phyloP scores from a whole-genome alignment of 2,329 filamentous ascomycete species.

The Penicillium vulpinum region DNA sequence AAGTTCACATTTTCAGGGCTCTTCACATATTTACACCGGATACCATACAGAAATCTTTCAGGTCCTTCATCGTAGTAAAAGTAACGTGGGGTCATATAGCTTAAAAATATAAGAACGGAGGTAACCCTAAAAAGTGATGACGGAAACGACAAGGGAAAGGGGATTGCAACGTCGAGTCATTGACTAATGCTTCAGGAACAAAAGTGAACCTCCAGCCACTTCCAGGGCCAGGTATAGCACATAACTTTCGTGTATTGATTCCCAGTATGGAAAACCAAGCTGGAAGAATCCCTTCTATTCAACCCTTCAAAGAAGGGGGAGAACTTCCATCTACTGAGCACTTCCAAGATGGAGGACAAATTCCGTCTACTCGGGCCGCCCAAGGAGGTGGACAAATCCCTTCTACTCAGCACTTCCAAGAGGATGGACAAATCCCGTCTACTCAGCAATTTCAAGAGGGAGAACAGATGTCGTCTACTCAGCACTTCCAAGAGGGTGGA shows the following conservation, averaged over 20 bases:
- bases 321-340: background rate
- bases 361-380: too few species aligned
- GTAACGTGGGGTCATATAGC: background rate
- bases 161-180: conserved; percentile 3
- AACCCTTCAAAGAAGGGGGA: too few species aligned
- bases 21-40: too few species aligned
- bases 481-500: too few species aligned
- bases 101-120: background rate
- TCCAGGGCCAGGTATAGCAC: rapidly evolving
- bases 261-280: background rate
- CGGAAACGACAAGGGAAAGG: background rate
- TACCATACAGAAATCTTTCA: too few species aligned
- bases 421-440: too few species aligned
- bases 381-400: too few species aligned
- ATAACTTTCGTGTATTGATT: background rate
- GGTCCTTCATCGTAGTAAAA: background rate
- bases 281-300: background rate
- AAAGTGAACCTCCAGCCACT: background rate
- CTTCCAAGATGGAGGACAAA: background rate
- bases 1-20: too few species aligned
- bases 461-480: too few species aligned
- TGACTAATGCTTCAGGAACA: conserved; percentile 6
- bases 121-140: background rate
- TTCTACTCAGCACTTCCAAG: too few species aligned
- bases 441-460: background rate